phyloP scores from a whole-genome alignment of 1,284 basidiomycete genomes.

The Anthracocystis panici-leucophaei region DNA sequence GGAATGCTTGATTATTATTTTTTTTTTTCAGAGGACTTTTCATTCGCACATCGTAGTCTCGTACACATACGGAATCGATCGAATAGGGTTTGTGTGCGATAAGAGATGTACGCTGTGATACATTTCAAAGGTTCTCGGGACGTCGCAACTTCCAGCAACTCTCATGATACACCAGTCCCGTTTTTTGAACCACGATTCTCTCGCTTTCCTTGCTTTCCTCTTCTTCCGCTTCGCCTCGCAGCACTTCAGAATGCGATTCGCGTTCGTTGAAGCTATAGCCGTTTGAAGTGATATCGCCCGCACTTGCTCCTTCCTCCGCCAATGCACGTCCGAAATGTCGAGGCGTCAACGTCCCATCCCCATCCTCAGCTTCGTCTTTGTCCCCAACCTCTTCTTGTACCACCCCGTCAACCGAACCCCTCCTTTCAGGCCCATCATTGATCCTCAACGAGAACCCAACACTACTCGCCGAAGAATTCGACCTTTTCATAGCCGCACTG shows the following conservation, averaged over 20 bases:
- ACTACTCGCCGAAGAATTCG: conserved; percentile 24
- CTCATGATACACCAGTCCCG: conserved; percentile 36
- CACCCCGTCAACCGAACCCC: background rate
- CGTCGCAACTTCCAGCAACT: conserved; percentile 30
- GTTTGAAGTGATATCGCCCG: background rate
- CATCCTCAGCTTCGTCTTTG: conserved; percentile 19
- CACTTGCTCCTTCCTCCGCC: background rate
- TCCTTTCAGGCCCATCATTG: conserved; percentile 26
- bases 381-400: background rate
- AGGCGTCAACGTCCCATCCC: conserved; percentile 35
- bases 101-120: background rate
- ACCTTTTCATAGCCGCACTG: conserved; percentile 27
- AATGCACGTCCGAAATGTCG: conserved; percentile 10
- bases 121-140: background rate
- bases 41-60: background rate
- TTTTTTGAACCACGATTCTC: conserved; percentile 44
- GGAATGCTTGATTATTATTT: conserved; percentile 1
- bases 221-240: background rate
- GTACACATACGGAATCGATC: background rate
- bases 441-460: conserved; percentile 34
- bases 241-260: background rate
- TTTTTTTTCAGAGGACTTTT: background rate
- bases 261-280: background rate
- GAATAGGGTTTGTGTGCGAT: background rate
- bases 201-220: conserved; percentile 15